phyloP scores from a whole-genome alignment of 306 rosid species.

The Pueraria montana region DNA sequence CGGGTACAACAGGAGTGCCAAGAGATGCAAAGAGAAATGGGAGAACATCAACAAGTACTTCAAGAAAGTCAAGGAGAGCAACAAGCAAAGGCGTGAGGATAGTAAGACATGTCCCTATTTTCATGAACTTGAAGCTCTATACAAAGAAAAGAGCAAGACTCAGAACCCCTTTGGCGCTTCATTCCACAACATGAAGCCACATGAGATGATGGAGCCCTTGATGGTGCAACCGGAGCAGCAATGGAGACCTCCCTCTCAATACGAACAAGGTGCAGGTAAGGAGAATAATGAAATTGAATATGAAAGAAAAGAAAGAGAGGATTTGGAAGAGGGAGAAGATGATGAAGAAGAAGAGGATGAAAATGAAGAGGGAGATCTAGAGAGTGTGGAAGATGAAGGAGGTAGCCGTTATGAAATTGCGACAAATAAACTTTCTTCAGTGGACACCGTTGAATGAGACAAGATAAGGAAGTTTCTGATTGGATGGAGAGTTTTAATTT shows the following conservation, averaged over 20 bases:
- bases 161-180: slow-evolving; percentile 39
- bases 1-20: slow-evolving; percentile 78
- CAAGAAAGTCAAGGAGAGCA: slow-evolving; percentile 88
- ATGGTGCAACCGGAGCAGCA: slow-evolving; percentile 89
- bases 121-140: slow-evolving; percentile 76
- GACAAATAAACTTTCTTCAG: slow-evolving; percentile 61
- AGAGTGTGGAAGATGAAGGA: slow-evolving; percentile 52
- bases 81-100: slow-evolving; percentile 70
- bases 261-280: slow-evolving; percentile 16
- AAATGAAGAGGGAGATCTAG: slow-evolving; percentile 60
- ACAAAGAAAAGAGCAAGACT: slow-evolving; percentile 61
- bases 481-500: slow-evolving; percentile 40
- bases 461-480: slow-evolving; percentile 54
- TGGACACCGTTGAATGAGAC: slow-evolving; percentile 74
- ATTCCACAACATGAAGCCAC: slow-evolving; percentile 34
- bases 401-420: slow-evolving; percentile 57
- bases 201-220: slow-evolving; percentile 69
- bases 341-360: slow-evolving; percentile 57
- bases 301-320: slow-evolving; percentile 47
- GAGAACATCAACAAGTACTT: slow-evolving; percentile 96
- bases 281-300: neutral
- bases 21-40: slow-evolving; percentile 98
- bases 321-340: slow-evolving; percentile 43
- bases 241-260: slow-evolving; percentile 73
- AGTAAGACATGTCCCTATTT: slow-evolving; percentile 93